phyloP scores from a whole-genome alignment of 2,329 filamentous ascomycete species.

The Fusarium circinatum region DNA sequence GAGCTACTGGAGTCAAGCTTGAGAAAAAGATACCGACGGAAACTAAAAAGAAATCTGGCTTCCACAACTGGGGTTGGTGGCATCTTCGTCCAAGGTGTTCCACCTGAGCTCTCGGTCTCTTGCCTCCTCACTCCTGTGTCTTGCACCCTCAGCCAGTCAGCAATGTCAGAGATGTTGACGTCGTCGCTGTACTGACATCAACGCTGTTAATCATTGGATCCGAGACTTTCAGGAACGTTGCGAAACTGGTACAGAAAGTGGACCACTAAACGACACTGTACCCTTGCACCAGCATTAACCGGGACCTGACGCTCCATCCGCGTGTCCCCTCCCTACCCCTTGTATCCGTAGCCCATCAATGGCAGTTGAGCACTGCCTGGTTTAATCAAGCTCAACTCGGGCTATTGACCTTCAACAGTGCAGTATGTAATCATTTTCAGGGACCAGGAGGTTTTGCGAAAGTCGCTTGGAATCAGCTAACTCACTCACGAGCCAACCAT shows the following conservation, averaged over 20 bases:
- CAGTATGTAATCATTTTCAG: neutral
- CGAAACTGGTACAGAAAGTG: slow-evolving; percentile 13
- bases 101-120: neutral
- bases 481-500: slow-evolving; percentile 22
- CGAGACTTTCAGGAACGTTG: slow-evolving; percentile 32
- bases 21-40: neutral
- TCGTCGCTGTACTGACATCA: slow-evolving; percentile 19
- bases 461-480: slow-evolving; percentile 10
- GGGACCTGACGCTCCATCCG: slow-evolving; percentile 21
- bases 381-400: neutral
- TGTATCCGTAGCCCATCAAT: neutral
- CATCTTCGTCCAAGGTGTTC: neutral
- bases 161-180: slow-evolving; percentile 1
- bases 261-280: neutral
- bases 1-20: slow-evolving; percentile 16
- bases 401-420: neutral
- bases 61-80: neutral
- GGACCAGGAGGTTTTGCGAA: slow-evolving; percentile 21
- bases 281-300: slow-evolving; percentile 21
- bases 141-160: neutral
- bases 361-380: slow-evolving; percentile 8
- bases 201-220: slow-evolving; percentile 10
- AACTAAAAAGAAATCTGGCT: neutral
- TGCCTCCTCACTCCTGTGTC: neutral
- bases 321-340: slow-evolving; percentile 12